A percentile compares a stretch with the other conserved stretches of the same genome.
phyloP scores from a whole-genome alignment of 2,329 filamentous ascomycete species.

The Coleophoma cylindrospora region DNA sequence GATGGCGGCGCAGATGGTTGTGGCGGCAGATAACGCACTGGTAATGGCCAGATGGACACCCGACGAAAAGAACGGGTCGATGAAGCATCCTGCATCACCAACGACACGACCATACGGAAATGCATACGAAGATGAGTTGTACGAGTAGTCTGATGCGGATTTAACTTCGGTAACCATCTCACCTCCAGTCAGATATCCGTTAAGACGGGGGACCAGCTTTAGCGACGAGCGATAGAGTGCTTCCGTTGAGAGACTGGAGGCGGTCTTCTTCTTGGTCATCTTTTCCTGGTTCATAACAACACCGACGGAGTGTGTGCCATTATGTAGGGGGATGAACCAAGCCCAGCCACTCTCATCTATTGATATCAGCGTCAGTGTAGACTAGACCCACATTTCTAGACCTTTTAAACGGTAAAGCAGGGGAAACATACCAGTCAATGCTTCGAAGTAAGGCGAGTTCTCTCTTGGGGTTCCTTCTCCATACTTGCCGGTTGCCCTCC shows the following conservation, averaged over 20 bases:
- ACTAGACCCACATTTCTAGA: slow-evolving; percentile 15
- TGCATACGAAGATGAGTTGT: slow-evolving; percentile 37
- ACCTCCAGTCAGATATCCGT: too few species aligned
- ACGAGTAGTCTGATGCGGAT: slow-evolving; percentile 41
- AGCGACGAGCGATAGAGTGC: slow-evolving; percentile 26
- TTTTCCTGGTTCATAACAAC: slow-evolving; percentile 37
- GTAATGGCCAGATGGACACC: slow-evolving; percentile 32
- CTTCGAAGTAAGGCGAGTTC: too few species aligned
- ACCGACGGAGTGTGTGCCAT: slow-evolving; percentile 38
- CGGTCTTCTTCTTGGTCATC: slow-evolving; percentile 32
- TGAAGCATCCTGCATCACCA: slow-evolving; percentile 34
- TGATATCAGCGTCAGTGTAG: slow-evolving; percentile 5
- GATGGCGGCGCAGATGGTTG: slow-evolving; percentile 34
- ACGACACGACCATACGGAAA: slow-evolving; percentile 28
- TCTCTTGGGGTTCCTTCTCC: too few species aligned
- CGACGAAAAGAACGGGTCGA: slow-evolving; percentile 34
- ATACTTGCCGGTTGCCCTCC: slow-evolving; percentile 29
- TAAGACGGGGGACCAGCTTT: too few species aligned
- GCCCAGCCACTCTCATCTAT: slow-evolving; percentile 41
- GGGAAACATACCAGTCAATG: too few species aligned
- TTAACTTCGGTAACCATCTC: too few species aligned
- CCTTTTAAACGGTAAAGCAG: too few species aligned
- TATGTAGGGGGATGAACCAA: slow-evolving; percentile 45
- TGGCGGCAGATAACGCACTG: slow-evolving; percentile 38
- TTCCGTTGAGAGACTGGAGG: slow-evolving; percentile 26